Conservation (phyloP, 163 green algal species). For the Coccomyxa subellipsoidea region DNA sequence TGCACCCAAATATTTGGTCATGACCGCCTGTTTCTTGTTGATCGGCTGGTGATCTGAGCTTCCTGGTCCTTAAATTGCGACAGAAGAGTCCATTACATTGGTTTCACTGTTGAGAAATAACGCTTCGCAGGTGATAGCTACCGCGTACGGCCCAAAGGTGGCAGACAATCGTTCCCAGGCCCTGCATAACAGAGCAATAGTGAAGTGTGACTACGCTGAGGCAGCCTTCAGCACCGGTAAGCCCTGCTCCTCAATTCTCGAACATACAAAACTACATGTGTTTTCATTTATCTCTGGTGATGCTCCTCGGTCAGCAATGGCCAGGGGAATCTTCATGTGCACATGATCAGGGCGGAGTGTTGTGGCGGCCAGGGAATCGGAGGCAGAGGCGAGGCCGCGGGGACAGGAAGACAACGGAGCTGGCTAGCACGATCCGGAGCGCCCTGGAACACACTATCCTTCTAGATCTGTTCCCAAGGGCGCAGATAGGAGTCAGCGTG, state of each 20-base stretch:
- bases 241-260: too few species aligned
- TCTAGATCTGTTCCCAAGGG: constrained; percentile 71
- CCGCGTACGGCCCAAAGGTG: constrained; percentile 82
- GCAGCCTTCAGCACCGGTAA: constrained; percentile 80
- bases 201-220: constrained; percentile 83
- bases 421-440: constrained; percentile 52
- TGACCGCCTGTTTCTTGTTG: background rate
- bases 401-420: constrained; percentile 69
- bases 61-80: too few species aligned
- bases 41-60: background rate
- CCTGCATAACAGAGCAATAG: constrained; percentile 46
- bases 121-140: constrained; percentile 69
- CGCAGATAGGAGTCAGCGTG: constrained; percentile 86
- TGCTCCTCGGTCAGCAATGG: too few species aligned
- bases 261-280: too few species aligned
- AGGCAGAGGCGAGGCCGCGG: constrained; percentile 10
- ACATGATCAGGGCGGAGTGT: too few species aligned
- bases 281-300: too few species aligned
- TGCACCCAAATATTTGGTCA: too few species aligned
- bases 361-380: background rate
- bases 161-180: constrained; percentile 40
- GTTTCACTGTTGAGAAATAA: background rate
- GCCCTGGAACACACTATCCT: constrained; percentile 84
- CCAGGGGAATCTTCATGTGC: too few species aligned
- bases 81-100: background rate